Evolutionary conservation across 2,329 filamentous ascomycete genomes (phyloP).

Genomic region (Monilinia fructicola): DNA sequence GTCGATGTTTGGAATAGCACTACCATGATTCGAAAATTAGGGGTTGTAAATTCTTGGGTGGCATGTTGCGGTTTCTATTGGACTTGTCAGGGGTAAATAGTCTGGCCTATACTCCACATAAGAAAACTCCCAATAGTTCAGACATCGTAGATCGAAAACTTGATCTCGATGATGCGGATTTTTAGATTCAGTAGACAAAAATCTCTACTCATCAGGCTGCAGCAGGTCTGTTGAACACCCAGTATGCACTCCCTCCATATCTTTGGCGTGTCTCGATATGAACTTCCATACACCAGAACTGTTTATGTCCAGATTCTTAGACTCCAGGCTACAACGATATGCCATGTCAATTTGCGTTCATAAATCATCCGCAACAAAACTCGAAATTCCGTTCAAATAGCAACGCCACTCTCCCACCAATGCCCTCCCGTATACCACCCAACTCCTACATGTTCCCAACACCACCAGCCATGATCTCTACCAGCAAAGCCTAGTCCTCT

Average conservation of each 20-base stretch:
- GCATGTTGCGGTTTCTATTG: background rate
- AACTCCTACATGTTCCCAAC: slow-evolving; percentile 55
- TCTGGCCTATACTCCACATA: background rate
- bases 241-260: background rate
- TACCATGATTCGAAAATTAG: background rate
- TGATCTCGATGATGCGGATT: background rate
- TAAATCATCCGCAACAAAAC: slow-evolving; percentile 1
- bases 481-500: slow-evolving; percentile 64
- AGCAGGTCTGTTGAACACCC: background rate
- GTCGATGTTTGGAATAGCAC: background rate
- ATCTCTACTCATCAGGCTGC: background rate
- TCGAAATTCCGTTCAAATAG: background rate
- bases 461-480: slow-evolving; percentile 63
- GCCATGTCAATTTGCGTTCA: background rate
- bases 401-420: slow-evolving; percentile 56
- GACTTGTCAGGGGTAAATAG: background rate
- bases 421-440: slow-evolving; percentile 58
- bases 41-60: background rate
- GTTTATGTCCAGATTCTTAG: too few relatives aligned
- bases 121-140: background rate
- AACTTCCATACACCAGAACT: background rate
- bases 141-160: background rate
- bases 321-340: background rate
- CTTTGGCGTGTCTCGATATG: background rate
- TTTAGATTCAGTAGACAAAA: background rate